A percentile compares a stretch with the other conserved stretches of the same genome.
Evolutionary conservation across 2,329 filamentous ascomycete species (phyloP).

Genomic region (Raffaelea deltoideospora): DNA sequence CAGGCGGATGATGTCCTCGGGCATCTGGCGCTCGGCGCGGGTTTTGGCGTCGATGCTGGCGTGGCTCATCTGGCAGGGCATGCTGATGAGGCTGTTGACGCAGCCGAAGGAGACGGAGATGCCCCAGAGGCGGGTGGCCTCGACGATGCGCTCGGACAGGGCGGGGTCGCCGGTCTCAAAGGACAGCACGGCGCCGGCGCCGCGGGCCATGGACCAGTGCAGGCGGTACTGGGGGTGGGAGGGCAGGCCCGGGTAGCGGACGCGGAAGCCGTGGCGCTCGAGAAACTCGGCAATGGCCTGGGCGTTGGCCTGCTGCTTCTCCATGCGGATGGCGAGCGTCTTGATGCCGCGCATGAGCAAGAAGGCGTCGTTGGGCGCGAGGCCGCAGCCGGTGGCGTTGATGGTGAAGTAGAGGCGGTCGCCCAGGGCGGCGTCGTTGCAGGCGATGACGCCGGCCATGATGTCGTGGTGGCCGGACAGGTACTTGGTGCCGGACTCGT

Average conservation of each 20-base stretch:
- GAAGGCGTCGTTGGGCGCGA: constrained; percentile 92
- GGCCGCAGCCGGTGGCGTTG: constrained; percentile 86
- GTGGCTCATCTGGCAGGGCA: constrained; percentile 99
- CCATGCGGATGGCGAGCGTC: constrained; percentile 94
- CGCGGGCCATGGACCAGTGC: constrained; percentile 89
- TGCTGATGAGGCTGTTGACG: constrained; percentile 96
- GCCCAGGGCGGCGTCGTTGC: constrained; percentile 67
- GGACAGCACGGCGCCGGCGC: constrained; percentile 82
- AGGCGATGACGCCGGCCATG: constrained; percentile 93
- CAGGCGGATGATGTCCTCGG: constrained; percentile 88
- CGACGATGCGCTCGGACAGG: constrained; percentile 83
- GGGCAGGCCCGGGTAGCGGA: constrained; percentile 85
- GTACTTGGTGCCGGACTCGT: constrained; percentile 97
- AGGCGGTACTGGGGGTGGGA: constrained; percentile 94
- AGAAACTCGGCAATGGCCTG: constrained; percentile 85
- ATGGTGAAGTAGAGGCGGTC: constrained; percentile 94
- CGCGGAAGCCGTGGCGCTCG: constrained; percentile 79
- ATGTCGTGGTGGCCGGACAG: constrained; percentile 96
- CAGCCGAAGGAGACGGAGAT: constrained; percentile 97
- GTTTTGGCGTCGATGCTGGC: constrained; percentile 96
- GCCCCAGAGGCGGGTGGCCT: constrained; percentile 79
- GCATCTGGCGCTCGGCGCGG: constrained; percentile 73
- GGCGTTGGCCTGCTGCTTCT: constrained; percentile 91
- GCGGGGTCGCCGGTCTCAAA: constrained; percentile 86
- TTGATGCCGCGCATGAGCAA: constrained; percentile 91